phyloP scores from a whole-genome alignment of 352 stramenopile genomes.

The Achlya hypogyna region DNA sequence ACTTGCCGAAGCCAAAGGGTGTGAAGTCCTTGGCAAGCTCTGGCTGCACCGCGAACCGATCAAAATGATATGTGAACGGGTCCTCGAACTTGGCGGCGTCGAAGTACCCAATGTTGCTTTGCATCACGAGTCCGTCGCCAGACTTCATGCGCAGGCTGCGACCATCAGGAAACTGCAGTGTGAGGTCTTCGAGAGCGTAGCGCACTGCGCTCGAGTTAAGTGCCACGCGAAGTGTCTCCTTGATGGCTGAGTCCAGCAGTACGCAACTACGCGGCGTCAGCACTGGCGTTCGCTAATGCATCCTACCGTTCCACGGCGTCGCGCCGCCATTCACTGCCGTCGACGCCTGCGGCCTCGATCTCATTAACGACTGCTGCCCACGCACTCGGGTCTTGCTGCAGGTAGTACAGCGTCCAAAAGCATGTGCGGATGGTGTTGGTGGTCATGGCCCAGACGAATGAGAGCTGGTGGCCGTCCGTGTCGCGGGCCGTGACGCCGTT shows the following conservation, averaged over 20 bases:
- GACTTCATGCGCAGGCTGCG: not conserved
- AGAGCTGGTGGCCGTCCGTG: slow-evolving; percentile 9
- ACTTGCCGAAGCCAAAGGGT: slow-evolving; percentile 17
- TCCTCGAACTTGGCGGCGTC: not conserved
- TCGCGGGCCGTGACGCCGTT: not conserved
- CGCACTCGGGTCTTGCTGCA: not conserved
- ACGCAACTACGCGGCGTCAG: not conserved
- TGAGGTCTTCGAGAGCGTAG: not conserved
- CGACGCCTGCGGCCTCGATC: not conserved
- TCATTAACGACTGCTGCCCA: slow-evolving; percentile 1
- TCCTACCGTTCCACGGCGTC: not conserved
- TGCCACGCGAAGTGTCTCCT: slow-evolving; percentile 8
- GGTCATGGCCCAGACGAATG: slow-evolving; percentile 19
- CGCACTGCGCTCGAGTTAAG: not conserved
- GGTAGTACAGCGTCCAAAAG: slow-evolving; percentile 9
- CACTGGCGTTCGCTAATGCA: not conserved
- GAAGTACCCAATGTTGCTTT: not conserved
- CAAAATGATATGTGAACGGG: not conserved
- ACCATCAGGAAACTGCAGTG: slow-evolving; percentile 2
- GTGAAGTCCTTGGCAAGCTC: slow-evolving; percentile 9
- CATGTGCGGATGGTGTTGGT: slow-evolving; percentile 7
- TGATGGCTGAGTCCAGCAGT: slow-evolving; percentile 10
- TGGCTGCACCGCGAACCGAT: not conserved
- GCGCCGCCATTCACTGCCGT: not conserved
- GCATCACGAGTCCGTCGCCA: slow-evolving; percentile 7